Evolutionary conservation across 768 basidiomycete genomes (phyloP).

Genomic region (Hypholoma sublateritium): DNA sequence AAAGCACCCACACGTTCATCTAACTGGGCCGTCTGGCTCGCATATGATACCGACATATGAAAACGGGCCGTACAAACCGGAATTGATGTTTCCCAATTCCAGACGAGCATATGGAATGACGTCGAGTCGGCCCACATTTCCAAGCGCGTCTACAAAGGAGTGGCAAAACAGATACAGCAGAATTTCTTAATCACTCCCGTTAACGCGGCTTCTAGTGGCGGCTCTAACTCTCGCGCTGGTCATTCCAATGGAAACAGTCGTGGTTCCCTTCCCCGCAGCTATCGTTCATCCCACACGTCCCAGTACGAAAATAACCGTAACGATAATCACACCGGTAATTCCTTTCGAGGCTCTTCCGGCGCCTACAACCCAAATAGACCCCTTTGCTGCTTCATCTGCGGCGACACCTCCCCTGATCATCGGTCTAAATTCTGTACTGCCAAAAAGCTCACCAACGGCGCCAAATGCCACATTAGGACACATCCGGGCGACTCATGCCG

Average conservation of each 20-base stretch:
- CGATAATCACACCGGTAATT: not conserved
- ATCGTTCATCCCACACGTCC: not conserved
- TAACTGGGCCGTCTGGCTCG: conserved; percentile 13
- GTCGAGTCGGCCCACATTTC: not conserved
- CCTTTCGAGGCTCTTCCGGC: not conserved
- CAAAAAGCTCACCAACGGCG: conserved; percentile 1
- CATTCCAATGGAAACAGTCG: too few relatives aligned
- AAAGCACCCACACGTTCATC: conserved; percentile 1
- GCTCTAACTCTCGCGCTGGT: not conserved
- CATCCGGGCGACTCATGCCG: not conserved
- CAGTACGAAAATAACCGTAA: not conserved
- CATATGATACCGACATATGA: conserved; percentile 17
- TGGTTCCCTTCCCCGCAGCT: not conserved
- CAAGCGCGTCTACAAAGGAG: not conserved
- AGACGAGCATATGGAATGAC: conserved; percentile 12
- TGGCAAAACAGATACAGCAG: not conserved
- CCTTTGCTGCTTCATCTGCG: not conserved
- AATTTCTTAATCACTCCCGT: not conserved
- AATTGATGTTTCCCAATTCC: conserved; percentile 9
- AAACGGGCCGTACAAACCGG: not conserved
- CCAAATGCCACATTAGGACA: conserved; percentile 1
- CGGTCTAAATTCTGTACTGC: conserved; percentile 4
- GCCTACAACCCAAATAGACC: not conserved
- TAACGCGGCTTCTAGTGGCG: not conserved
- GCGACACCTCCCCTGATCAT: conserved; percentile 1